Evolutionary conservation across 1,284 basidiomycete genomes (phyloP), one percentile per base, ranked within the genome.

Genomic region (Boletus sp.): DNA sequence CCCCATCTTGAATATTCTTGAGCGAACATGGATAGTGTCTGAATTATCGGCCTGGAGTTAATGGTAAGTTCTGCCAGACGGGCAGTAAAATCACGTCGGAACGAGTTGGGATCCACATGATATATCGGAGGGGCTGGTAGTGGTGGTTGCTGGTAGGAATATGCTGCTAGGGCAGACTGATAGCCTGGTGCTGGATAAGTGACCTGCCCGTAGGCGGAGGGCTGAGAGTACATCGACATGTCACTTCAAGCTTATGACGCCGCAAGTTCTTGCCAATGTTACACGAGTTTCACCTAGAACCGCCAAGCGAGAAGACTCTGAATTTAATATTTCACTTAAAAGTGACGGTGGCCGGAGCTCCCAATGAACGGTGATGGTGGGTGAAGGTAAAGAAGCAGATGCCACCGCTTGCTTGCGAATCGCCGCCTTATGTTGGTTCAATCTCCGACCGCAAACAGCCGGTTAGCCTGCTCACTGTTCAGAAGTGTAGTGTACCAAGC

Each of bases 11-110:
- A 79, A 71, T 91, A 88, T 60, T 96, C 91, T 78, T 94, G 91
- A 37, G 97, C 96, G 67, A 94, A 85, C 80, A 96, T 86, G 33
- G 96, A 98, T n/a, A 99, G 78, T 61, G 85, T 85, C 76, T 96
- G 95, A 67, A 99, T 99, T 64, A 98, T 89, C 16, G 94, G 92
- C 71, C 96, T 90, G 65, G 95, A 97, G 77, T 99, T 99, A 80
- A 96, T 88, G 44, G 89, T 95, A 61, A 99, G 87, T 65, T 91
- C 85, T 67, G 86, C 80, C 59, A 98, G 86, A 59, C 93, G 89
- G 51, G 79, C 75, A 62, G 84, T 76, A 76, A 90, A 94, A 74
- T 92, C 89, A 76, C 85, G 84, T 65, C 92, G 89, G 75, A 96
- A 96, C 37, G 83, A 81, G 69, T 81, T 82, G 36, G 92, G 84